Base-by-base conservation (phyloP, 352 stramenopile species). In the Aphanomyces invadans region DNA sequence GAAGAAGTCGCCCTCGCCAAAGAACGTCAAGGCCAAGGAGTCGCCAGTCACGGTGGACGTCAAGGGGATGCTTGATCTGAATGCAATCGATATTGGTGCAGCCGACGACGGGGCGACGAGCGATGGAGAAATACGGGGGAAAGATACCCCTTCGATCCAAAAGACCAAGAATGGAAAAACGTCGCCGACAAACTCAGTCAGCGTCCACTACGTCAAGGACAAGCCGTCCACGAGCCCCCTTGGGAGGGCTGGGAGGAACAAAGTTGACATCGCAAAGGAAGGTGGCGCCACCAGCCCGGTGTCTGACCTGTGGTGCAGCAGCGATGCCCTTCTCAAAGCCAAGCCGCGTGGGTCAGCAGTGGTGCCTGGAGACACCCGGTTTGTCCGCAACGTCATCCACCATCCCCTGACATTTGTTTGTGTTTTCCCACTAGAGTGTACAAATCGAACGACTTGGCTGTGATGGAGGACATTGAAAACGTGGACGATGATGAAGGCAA, bases 381-480 rank as follows among this genome's bases (percentile, higher is more conserved):
- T 15, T n/a, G 39, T 48, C 39, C 21, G 39, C 17, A 53, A 31
- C 11, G 17, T 53, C n/a, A 9, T 53, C 39, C 15, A 15, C 23
- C 28, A 61, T n/a, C 10, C 19, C 53, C 12, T 44, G 36, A n/a
- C 33, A 61, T n/a, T n/a, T n/a, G n/a, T n/a, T n/a, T n/a, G n/a
- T n/a, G n/a, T n/a, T n/a, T n/a, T n/a, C n/a, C n/a, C n/a, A n/a
- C n/a, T n/a, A n/a, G n/a, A n/a, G n/a, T n/a, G n/a, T n/a, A n/a
- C n/a, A n/a, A n/a, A n/a, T n/a, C n/a, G n/a, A n/a, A 67, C 23
- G 60, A 29, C 19, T 23, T 23, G 21, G 42, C 55, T 15, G 60
- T 67, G 38, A 69, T 87, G 28, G 77, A 86, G 69, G 75, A 88
- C 48, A 79, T 71, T 28, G 80, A 87, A 12, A 74, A 83, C 26